phyloP scores from a whole-genome alignment of 2,329 filamentous ascomycete genomes.

The Sodiomyces alkalinus region DNA sequence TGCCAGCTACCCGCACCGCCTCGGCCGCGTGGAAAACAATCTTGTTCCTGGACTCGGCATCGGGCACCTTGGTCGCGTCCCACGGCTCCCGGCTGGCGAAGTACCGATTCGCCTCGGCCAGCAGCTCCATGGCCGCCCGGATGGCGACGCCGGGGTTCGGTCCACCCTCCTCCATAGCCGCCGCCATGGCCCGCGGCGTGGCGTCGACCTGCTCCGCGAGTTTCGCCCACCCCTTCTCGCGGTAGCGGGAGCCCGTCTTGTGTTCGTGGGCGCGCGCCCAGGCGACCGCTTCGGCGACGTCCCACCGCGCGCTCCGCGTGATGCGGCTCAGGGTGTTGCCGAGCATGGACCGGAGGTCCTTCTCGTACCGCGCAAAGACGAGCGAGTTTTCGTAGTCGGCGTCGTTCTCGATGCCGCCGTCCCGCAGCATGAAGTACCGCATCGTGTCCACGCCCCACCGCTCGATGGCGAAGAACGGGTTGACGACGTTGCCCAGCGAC shows the following conservation, averaged over 20 bases:
- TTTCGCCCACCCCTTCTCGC: slow-evolving; percentile 9
- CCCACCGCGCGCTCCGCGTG: slow-evolving; percentile 54
- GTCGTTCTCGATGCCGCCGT: slow-evolving; percentile 64
- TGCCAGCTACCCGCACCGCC: slow-evolving; percentile 61
- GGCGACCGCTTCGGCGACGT: slow-evolving; percentile 41
- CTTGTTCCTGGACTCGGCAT: slow-evolving; percentile 25
- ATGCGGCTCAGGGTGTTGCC: slow-evolving; percentile 70
- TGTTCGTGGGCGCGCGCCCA: slow-evolving; percentile 3
- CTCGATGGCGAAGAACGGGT: slow-evolving; percentile 81
- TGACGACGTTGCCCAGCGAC: slow-evolving; percentile 85
- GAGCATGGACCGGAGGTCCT: slow-evolving; percentile 58
- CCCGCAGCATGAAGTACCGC: slow-evolving; percentile 75
- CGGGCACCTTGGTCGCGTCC: slow-evolving; percentile 30
- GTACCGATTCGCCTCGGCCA: slow-evolving; percentile 34
- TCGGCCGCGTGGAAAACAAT: slow-evolving; percentile 61
- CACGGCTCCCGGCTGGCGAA: slow-evolving; percentile 55
- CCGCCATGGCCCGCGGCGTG: slow-evolving; percentile 17
- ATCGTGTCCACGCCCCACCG: slow-evolving; percentile 78
- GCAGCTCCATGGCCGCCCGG: slow-evolving; percentile 44
- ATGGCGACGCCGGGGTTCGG: slow-evolving; percentile 52
- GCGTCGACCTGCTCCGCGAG: slow-evolving; percentile 11
- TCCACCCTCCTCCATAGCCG: slow-evolving; percentile 44
- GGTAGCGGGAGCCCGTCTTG: background rate
- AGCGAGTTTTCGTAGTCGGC: slow-evolving; percentile 70
- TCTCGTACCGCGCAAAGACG: slow-evolving; percentile 65